A percentile compares a stretch with the other conserved stretches of the same genome.
Conservation (phyloP, 345 rosid species). For the Clausena lansium region DNA sequence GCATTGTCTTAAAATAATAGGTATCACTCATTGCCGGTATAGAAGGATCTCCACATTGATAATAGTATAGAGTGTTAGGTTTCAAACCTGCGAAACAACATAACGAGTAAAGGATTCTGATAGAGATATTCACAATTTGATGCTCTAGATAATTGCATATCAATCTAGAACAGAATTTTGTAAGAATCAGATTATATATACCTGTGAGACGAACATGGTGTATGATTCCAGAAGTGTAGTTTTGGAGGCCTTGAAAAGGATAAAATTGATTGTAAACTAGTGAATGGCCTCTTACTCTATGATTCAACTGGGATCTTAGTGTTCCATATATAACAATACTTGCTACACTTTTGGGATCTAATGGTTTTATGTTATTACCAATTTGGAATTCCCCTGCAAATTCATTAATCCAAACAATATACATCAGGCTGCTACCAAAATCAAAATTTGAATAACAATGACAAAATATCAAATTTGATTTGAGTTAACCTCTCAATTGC, state of each 20-base stretch:
- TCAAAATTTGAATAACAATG: neutral
- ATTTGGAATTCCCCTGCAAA: slow-evolving; percentile 75
- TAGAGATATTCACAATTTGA: too few species aligned
- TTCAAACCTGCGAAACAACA: slow-evolving; percentile 46
- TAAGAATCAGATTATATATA: slow-evolving; percentile 11
- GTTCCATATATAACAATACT: slow-evolving; percentile 68
- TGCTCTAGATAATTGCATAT: too few species aligned
- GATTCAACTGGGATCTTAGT: slow-evolving; percentile 28
- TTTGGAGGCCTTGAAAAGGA: slow-evolving; percentile 77
- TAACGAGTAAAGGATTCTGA: neutral
- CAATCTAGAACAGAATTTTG: neutral
- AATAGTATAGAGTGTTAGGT: slow-evolving; percentile 62
- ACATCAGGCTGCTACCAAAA: neutral
- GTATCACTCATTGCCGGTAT: slow-evolving; percentile 51
- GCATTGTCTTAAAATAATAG: slow-evolving; percentile 66
- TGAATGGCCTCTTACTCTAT: slow-evolving; percentile 54
- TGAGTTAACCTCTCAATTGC: neutral
- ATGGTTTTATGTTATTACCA: slow-evolving; percentile 56
- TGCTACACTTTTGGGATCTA: slow-evolving; percentile 52
- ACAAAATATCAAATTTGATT: neutral
- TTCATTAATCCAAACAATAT: neutral
- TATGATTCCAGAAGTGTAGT: slow-evolving; percentile 89
- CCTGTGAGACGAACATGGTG: slow-evolving; percentile 91
- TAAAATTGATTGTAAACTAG: slow-evolving; percentile 80
- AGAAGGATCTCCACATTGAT: slow-evolving; percentile 89